Evolutionary conservation across 768 basidiomycete species (phyloP), one percentile per base, ranked within the genome.

Genomic region (Cystobasidium tubakii): DNA sequence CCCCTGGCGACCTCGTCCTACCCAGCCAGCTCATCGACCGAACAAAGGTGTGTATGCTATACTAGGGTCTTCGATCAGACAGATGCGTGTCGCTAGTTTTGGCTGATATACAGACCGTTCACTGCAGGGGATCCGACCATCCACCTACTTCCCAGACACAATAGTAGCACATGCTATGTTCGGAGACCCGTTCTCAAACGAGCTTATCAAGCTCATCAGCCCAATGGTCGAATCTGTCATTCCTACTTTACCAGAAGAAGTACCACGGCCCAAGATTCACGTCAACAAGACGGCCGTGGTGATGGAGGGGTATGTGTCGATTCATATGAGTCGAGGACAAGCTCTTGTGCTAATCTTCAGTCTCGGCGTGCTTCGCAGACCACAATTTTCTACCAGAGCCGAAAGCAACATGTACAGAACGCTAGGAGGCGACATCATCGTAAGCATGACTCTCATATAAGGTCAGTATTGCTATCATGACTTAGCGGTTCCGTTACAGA

Each of bases 11-110:
- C 74, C 92, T 97, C 81, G 84, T 86, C 66, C 86, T 98, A 53
- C 93, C 94, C 1, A 84, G 85, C 39, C 94, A 97, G 82, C 89
- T 97, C 83, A 97, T 98, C 81, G 95, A 98, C 81, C 86, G 95
- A 66, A 97, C 94, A 29, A 97, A 97, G 82, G 79, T 78, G 27
- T 9, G 46, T n/a, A 50, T 50, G 39, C 15, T 39, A 39, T 39
- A 39, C 39, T 39, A 15, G 7, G 7, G 6, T 39, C 39, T 39
- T 39, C 39, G 6, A 6, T n/a, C n/a, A n/a, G n/a, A n/a, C n/a
- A n/a, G n/a, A n/a, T n/a, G n/a, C n/a, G n/a, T n/a, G n/a, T n/a
- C n/a, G n/a, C n/a, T n/a, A n/a, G n/a, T 39, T 39, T 39, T 39
- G 15, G 39, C 39, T 39, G 39, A 39, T 6, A 15, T 39, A 39